Percentiles rank a stretch among this genome's conserved stretches.
Conservation (phyloP, 208 protist species). For the Crithidia bombi region DNA sequence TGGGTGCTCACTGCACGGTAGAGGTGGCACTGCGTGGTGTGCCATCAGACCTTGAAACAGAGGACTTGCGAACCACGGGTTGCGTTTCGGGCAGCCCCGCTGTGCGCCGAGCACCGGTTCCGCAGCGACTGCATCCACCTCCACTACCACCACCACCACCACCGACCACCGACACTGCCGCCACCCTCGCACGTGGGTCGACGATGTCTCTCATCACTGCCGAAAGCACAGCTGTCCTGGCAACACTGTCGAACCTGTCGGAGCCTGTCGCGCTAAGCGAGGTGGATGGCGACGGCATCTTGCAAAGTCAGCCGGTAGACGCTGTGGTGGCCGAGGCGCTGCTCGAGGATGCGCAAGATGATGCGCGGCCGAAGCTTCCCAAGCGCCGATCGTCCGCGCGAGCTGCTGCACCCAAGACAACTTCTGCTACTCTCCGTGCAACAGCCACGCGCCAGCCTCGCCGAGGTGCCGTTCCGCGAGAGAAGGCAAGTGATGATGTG, state of each 20-base stretch:
- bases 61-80: not conserved
- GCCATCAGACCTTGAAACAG: too few relatives aligned
- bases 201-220: constrained; percentile 15
- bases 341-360: not conserved
- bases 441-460: not conserved
- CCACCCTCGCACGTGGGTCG: not conserved
- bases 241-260: constrained; percentile 24
- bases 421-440: not conserved
- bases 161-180: not conserved
- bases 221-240: constrained; percentile 34
- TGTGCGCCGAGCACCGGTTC: constrained; percentile 1
- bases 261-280: constrained; percentile 32
- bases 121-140: constrained; percentile 1
- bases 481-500: not conserved
- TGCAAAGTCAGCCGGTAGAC: not conserved
- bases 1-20: constrained; percentile 28
- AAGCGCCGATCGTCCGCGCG: not conserved
- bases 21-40: constrained; percentile 23
- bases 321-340: not conserved
- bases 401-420: not conserved
- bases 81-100: not conserved
- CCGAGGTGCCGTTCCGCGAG: not conserved
- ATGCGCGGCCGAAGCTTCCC: not conserved
- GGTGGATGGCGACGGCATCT: not conserved
- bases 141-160: not conserved